phyloP scores from a whole-genome alignment of 2,329 filamentous ascomycete species.

The Mycocentrospora acerina region DNA sequence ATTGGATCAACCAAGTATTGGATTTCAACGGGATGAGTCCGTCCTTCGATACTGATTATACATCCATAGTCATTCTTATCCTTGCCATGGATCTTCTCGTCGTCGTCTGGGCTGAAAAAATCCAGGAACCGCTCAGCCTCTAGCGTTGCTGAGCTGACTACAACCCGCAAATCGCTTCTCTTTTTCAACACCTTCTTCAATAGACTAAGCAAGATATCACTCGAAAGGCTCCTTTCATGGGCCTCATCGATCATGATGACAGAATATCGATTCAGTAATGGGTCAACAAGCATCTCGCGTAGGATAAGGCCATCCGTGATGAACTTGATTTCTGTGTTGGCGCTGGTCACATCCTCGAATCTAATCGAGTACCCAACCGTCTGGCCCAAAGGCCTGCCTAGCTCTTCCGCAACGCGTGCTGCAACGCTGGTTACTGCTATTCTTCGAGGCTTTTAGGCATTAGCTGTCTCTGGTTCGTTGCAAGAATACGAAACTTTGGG shows the following conservation, averaged over 20 bases:
- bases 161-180: slow-evolving; percentile 78
- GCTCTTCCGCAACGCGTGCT: slow-evolving; percentile 83
- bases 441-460: slow-evolving; percentile 67
- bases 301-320: slow-evolving; percentile 90
- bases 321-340: slow-evolving; percentile 87
- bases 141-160: slow-evolving; percentile 90
- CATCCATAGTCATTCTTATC: slow-evolving; percentile 51
- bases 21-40: slow-evolving; percentile 84
- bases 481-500: neutral
- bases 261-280: slow-evolving; percentile 84
- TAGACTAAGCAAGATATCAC: slow-evolving; percentile 84
- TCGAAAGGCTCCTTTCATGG: slow-evolving; percentile 89
- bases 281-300: slow-evolving; percentile 89
- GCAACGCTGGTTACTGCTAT: slow-evolving; percentile 92
- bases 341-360: slow-evolving; percentile 88
- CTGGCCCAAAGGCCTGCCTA: slow-evolving; percentile 81
- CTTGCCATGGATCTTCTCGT: slow-evolving; percentile 38
- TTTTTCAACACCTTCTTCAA: slow-evolving; percentile 86
- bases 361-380: slow-evolving; percentile 86
- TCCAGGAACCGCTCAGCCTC: slow-evolving; percentile 82
- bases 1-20: slow-evolving; percentile 76
- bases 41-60: slow-evolving; percentile 84
- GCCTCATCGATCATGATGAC: slow-evolving; percentile 98
- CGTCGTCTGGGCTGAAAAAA: slow-evolving; percentile 66
- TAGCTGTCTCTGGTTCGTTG: neutral